phyloP scores from a whole-genome alignment of 345 rosid species.

The Erucastrum elatum region DNA sequence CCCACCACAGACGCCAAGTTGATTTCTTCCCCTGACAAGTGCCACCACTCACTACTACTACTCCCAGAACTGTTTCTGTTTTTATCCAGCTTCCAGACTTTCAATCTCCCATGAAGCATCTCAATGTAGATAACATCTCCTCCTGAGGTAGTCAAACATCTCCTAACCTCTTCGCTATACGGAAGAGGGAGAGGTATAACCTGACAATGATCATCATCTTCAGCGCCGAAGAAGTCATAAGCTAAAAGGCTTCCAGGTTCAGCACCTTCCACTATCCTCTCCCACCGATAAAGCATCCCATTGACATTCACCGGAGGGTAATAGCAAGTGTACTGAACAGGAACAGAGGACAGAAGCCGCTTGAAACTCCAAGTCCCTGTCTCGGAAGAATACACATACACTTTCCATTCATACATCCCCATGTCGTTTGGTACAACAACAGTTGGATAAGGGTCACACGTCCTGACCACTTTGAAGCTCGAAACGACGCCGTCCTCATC shows the following conservation, averaged over 20 bases:
- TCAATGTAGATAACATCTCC: constrained; percentile 2
- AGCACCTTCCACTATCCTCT: not conserved
- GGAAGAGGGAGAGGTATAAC: constrained; percentile 18
- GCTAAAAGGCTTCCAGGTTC: not conserved
- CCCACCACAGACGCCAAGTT: not conserved
- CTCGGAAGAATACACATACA: constrained; percentile 8
- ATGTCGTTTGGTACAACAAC: not conserved
- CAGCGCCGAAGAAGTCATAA: constrained; percentile 1
- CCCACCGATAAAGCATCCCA: not conserved
- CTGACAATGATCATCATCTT: not conserved
- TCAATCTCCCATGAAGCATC: not conserved
- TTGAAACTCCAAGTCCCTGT: constrained; percentile 8
- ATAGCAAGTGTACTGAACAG: not conserved
- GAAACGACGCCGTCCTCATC: not conserved
- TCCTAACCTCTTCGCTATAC: not conserved
- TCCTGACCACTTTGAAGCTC: constrained; percentile 17
- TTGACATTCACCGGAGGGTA: not conserved
- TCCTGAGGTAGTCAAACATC: constrained; percentile 22
- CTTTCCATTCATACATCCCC: constrained; percentile 6
- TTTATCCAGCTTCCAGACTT: constrained; percentile 5
- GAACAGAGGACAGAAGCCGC: not conserved
- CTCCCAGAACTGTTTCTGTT: not conserved
- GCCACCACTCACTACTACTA: not conserved
- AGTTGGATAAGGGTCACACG: not conserved
- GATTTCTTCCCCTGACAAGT: not conserved